Conservation (phyloP, 345 rosid genomes). For the Gossypium rotundifolium region DNA sequence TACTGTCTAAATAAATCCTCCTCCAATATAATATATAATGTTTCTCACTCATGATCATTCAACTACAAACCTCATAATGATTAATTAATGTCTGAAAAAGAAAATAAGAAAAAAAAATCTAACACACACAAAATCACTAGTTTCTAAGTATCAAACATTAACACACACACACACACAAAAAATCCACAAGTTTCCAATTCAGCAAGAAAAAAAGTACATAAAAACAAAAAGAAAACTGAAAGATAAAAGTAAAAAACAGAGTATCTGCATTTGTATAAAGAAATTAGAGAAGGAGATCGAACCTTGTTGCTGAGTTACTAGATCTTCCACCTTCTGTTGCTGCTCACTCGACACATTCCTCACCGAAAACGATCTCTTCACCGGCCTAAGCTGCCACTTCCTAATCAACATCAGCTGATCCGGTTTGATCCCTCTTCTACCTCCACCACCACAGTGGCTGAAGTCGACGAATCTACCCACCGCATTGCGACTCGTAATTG, state of each 20-base stretch:
- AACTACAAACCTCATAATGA: not conserved
- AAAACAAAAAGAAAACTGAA: not conserved
- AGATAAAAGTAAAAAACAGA: not conserved
- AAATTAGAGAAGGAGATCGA: not conserved
- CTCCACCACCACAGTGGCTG: slow-evolving; percentile 13
- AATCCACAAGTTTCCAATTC: not conserved
- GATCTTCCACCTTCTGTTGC: slow-evolving; percentile 25
- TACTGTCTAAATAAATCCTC: no score
- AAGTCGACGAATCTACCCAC: slow-evolving; percentile 26
- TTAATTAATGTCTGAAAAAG: not conserved
- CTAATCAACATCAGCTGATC: slow-evolving; percentile 27
- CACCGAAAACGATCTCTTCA: slow-evolving; percentile 20
- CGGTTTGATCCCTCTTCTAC: slow-evolving; percentile 10
- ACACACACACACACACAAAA: not conserved
- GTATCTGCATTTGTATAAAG: not conserved
- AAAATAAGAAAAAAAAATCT: not conserved
- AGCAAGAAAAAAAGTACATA: not conserved
- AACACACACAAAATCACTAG: not conserved
- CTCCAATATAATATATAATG: no score
- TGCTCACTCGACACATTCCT: slow-evolving; percentile 37
- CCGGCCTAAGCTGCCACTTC: slow-evolving; percentile 15
- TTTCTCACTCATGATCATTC: not conserved
- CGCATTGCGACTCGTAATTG: slow-evolving; percentile 16
- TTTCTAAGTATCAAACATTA: not conserved
- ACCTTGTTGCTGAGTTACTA: slow-evolving; percentile 36